Evolutionary conservation across 192 early-diverging fungal genomes (phyloP), one percentile per base, ranked within the genome.

Genomic region (Funneliformis geosporum): DNA sequence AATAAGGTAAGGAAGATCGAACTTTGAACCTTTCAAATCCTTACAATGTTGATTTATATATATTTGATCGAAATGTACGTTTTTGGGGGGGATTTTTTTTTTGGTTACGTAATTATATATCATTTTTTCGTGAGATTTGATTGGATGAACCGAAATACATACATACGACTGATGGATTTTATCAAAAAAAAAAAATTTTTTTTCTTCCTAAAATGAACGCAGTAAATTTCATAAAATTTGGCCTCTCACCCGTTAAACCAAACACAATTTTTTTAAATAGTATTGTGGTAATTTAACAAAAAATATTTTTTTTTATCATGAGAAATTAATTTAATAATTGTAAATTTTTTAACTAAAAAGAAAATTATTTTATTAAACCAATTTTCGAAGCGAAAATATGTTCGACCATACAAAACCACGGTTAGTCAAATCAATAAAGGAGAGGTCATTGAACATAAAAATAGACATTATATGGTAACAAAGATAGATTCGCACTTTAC

Each of bases 361-460:
- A 59, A 59, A 12, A 8, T 9, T 18, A 59, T 59, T 59, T 59
- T 59, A 9, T 59, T 4, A 23, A 21, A 23, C 21, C 23, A 27
- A 18, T 64, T 65, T 65, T 33, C 27, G 25, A n/a, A 65, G 62
- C 25, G 9, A 65, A 55, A 55, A 55, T 55, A 55, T 55, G 50
- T 18, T 55, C 62, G 62, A 33, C 0, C 23, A 78, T 89, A 83
- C 71, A 90, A 89, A 75, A 81, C 85, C 0, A 85, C 81, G 21
- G 86, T 90, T 8, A 86, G 86, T 14, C 73, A 85, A 18, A 83
- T 93, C 44, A 90, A 90, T 60, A 89, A 86, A 33, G 93, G 94
- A 12, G 86, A 87, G 79, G 90, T 95, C 2, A 88, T 96, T 21
- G 88, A 93, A 42, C 83, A 86, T 79, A 90, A 91, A 33, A 90